These are phyloP conservation scores for Gossypium australe DNA, from an alignment of 345 rosid genomes.

Conservation along the genomic window DNA sequence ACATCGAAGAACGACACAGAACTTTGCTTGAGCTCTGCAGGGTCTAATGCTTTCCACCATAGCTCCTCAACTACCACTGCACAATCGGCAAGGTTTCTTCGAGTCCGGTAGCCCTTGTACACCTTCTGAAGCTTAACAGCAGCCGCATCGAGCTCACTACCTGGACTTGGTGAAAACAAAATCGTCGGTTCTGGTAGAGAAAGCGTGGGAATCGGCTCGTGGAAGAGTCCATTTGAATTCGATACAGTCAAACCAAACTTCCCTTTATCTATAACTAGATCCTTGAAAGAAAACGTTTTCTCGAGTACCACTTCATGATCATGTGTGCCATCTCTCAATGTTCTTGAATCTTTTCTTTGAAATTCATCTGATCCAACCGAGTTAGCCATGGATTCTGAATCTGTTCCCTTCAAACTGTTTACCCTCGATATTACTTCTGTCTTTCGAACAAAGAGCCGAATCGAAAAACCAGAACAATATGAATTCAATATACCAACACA, in stretches of 20 bases:
- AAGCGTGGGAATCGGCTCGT: constrained; percentile 26
- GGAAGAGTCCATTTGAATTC: not conserved
- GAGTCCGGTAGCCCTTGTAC: constrained; percentile 85
- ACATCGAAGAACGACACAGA: constrained; percentile 52
- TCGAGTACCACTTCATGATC: constrained; percentile 24
- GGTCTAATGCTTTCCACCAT: constrained; percentile 92
- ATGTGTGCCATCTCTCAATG: constrained; percentile 27
- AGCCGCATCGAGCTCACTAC: constrained; percentile 71
- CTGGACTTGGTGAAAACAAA: constrained; percentile 62
- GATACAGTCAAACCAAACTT: not conserved
- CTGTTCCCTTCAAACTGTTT: constrained; percentile 29
- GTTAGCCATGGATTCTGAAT: constrained; percentile 31
- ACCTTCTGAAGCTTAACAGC: constrained; percentile 86
- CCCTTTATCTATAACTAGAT: constrained; percentile 21
- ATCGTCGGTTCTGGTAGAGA: constrained; percentile 48
- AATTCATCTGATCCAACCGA: constrained; percentile 2
- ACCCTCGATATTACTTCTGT: constrained; percentile 9
- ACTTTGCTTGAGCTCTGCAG: constrained; percentile 60
- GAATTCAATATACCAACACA: not conserved
- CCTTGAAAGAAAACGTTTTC: constrained; percentile 27
- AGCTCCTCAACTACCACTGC: constrained; percentile 87
- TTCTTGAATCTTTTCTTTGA: constrained; percentile 24
- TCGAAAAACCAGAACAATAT: constrained; percentile 2
- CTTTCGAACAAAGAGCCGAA: constrained; percentile 17
- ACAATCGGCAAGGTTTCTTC: constrained; percentile 91